phyloP scores from a whole-genome alignment of 208 protist genomes.

The Leishmania aethiopica region DNA sequence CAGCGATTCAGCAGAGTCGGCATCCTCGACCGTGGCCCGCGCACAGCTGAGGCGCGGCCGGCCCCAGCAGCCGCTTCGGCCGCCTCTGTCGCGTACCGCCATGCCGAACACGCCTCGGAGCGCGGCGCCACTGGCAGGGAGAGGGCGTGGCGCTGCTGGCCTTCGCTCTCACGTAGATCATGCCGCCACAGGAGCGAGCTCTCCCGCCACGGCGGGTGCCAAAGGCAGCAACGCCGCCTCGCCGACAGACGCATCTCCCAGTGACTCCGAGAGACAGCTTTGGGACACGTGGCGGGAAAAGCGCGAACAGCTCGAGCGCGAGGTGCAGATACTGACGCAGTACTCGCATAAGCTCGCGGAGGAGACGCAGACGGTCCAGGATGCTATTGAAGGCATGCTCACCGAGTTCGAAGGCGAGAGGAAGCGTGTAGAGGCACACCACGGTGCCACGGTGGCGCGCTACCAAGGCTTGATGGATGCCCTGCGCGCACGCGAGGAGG shows the following conservation, averaged over 20 bases:
- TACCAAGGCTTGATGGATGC: slow-evolving; percentile 17
- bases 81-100: neutral
- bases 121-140: neutral
- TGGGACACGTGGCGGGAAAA: slow-evolving; percentile 27
- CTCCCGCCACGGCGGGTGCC: neutral
- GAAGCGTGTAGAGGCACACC: slow-evolving; percentile 8
- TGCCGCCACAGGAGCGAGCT: neutral
- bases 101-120: neutral
- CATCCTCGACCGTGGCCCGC: neutral
- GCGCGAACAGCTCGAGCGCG: slow-evolving; percentile 15
- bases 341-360: slow-evolving; percentile 12
- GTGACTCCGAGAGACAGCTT: slow-evolving; percentile 1
- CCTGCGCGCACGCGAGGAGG: slow-evolving; percentile 39
- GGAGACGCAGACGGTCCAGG: slow-evolving; percentile 27
- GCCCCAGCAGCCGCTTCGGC: slow-evolving; percentile 3
- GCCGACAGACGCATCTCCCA: neutral
- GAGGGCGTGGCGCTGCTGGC: neutral
- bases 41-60: neutral
- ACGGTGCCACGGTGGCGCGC: slow-evolving; percentile 27
- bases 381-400: slow-evolving; percentile 39
- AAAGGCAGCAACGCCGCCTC: neutral
- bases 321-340: slow-evolving; percentile 15
- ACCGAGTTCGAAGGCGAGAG: slow-evolving; percentile 31
- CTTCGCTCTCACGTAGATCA: neutral
- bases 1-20: slow-evolving; percentile 2